Evolutionary conservation across 352 stramenopile genomes (phyloP).

Genomic region (Phytophthora hibernalis): DNA sequence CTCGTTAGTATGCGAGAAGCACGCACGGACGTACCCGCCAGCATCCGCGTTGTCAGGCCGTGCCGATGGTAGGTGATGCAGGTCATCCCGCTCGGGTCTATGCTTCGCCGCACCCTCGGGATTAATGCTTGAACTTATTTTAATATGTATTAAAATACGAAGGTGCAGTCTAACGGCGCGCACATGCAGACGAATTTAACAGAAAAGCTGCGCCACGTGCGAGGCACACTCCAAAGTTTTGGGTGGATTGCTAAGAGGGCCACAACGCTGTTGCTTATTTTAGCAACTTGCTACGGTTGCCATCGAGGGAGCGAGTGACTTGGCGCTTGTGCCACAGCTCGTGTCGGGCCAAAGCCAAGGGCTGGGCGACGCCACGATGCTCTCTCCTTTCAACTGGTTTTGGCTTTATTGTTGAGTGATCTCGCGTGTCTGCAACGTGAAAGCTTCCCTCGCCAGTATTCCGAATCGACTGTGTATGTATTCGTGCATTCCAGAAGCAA

Average conservation of each 20-base stretch:
- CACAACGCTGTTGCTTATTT: neutral
- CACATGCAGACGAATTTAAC: conserved; percentile 26
- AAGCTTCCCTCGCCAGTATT: neutral
- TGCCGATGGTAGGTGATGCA: neutral
- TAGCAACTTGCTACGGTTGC: no score
- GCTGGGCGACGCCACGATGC: conserved; percentile 2
- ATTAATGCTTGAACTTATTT: no score
- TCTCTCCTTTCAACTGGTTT: conserved; percentile 9
- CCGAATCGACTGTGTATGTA: neutral
- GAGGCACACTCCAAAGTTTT: conserved; percentile 1
- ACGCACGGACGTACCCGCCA: neutral
- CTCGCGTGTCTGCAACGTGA: conserved; percentile 22
- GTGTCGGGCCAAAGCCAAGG: conserved; percentile 14
- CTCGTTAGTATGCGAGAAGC: conserved; percentile 15
- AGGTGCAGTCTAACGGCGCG: conserved; percentile 17
- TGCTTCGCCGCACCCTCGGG: conserved; percentile 18
- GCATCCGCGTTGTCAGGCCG: conserved; percentile 5
- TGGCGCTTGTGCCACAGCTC: neutral
- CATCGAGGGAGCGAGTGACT: no score
- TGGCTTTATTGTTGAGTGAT: conserved; percentile 20
- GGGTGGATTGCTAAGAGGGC: conserved; percentile 29
- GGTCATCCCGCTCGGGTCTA: conserved; percentile 6
- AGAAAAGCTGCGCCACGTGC: conserved; percentile 24
- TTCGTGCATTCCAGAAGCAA: conserved; percentile 19
- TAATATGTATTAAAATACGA: no score